A percentile compares a stretch with the other conserved stretches of the same genome.
These are phyloP conservation scores for Aspergillus brunneoviolaceus DNA, from an alignment of 2,329 filamentous ascomycete species.

Conservation along the genomic window DNA sequence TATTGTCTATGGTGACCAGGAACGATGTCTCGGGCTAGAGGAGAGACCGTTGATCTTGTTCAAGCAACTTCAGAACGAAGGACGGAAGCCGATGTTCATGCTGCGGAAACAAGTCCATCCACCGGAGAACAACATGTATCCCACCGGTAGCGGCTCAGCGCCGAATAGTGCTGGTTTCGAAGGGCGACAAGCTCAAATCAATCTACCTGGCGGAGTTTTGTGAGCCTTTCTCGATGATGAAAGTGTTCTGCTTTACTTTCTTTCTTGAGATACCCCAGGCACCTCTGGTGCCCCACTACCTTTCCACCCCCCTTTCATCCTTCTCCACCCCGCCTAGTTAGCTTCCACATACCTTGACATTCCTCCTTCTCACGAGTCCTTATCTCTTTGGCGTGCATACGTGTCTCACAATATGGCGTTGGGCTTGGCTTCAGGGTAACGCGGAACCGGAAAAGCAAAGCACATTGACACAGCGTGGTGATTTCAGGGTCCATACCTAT, in stretches of 20 bases:
- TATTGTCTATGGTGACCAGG: slow-evolving; percentile 98
- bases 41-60: slow-evolving; percentile 95
- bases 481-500: neutral
- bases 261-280: slow-evolving; percentile 24
- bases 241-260: slow-evolving; percentile 7
- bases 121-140: slow-evolving; percentile 35
- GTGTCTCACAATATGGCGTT: neutral
- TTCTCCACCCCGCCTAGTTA: neutral
- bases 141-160: slow-evolving; percentile 23
- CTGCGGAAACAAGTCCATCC: slow-evolving; percentile 66
- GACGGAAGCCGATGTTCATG: slow-evolving; percentile 99
- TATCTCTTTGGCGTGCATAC: neutral
- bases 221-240: slow-evolving; percentile 15
- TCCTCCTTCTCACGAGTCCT: neutral
- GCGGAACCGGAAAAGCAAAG: neutral
- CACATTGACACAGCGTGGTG: neutral
- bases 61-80: slow-evolving; percentile 95
- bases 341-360: neutral
- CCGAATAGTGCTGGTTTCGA: slow-evolving; percentile 36
- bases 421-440: neutral
- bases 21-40: slow-evolving; percentile 85
- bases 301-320: neutral
- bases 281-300: neutral
- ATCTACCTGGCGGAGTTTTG: slow-evolving; percentile 34
- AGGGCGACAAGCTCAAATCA: slow-evolving; percentile 30